Conservation (phyloP, 352 stramenopile species). For the Pythium utonaiense region DNA sequence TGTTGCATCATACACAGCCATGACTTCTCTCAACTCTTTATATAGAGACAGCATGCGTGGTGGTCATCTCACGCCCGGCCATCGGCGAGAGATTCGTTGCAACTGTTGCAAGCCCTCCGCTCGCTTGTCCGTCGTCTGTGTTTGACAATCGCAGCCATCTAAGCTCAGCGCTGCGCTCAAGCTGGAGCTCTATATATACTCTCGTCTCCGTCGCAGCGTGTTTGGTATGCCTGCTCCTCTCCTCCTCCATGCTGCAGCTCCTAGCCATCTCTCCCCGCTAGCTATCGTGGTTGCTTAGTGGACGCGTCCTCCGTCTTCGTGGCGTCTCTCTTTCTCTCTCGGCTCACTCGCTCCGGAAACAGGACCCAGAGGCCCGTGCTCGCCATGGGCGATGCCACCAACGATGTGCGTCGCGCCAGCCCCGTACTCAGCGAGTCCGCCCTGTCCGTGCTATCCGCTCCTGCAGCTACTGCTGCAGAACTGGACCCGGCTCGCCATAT, state of each 20-base stretch:
- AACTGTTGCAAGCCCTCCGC: neutral
- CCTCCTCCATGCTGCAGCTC: too few relatives aligned
- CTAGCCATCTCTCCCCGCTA: neutral
- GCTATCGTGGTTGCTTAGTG: neutral
- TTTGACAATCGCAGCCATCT: neutral
- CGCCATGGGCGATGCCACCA: constrained; percentile 22
- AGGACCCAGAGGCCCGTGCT: neutral
- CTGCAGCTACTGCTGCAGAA: neutral
- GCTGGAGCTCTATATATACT: neutral
- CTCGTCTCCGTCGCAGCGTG: neutral
- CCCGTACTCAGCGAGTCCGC: constrained; percentile 5
- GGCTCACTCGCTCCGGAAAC: neutral
- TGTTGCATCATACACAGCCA: neutral
- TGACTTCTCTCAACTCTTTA: too few relatives aligned
- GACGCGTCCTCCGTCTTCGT: neutral
- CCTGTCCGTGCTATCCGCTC: neutral
- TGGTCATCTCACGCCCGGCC: neutral
- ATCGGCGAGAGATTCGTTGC: neutral
- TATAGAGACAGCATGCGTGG: neutral
- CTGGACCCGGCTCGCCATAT: neutral
- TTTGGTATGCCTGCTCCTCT: too few relatives aligned
- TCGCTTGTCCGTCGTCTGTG: neutral
- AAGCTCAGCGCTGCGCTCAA: neutral
- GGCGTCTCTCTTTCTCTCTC: neutral
- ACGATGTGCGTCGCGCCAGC: neutral